Percentiles rank a stretch among this genome's conserved stretches.
phyloP scores from a whole-genome alignment of 768 basidiomycete species.

The Naganishia onofrii region DNA sequence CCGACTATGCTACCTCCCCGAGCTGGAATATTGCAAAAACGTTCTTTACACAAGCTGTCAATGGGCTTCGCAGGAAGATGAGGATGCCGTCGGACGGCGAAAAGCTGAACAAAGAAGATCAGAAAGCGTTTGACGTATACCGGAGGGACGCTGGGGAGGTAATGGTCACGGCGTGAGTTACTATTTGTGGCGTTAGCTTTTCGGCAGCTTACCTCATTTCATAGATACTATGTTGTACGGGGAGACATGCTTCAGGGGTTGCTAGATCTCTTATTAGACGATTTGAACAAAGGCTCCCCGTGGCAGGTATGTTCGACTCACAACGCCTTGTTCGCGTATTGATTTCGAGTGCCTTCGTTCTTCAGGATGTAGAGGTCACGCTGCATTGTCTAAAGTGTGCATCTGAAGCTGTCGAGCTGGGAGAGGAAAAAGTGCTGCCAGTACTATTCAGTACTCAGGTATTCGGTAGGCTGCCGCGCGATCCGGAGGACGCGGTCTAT shows the following conservation, averaged over 20 bases:
- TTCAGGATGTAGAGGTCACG: slow-evolving; percentile 77
- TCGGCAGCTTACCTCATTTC: neutral
- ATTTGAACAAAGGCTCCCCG: slow-evolving; percentile 53
- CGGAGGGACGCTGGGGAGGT: slow-evolving; percentile 51
- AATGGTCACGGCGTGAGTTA: slow-evolving; percentile 48
- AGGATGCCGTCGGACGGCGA: slow-evolving; percentile 60
- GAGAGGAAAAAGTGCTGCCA: slow-evolving; percentile 54
- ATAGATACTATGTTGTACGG: slow-evolving; percentile 73
- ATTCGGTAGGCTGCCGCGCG: slow-evolving; percentile 61
- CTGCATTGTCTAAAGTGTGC: slow-evolving; percentile 81
- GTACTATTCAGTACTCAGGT: slow-evolving; percentile 69
- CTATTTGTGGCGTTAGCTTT: neutral
- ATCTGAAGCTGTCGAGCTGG: slow-evolving; percentile 76
- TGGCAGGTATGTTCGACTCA: slow-evolving; percentile 66
- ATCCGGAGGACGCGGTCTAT: slow-evolving; percentile 63
- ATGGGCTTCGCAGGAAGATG: slow-evolving; percentile 68
- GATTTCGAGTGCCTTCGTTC: slow-evolving; percentile 9
- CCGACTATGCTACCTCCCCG: slow-evolving; percentile 33
- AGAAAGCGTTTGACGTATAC: slow-evolving; percentile 46
- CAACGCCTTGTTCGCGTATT: neutral
- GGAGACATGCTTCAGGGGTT: slow-evolving; percentile 75
- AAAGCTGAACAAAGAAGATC: slow-evolving; percentile 42
- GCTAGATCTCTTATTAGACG: slow-evolving; percentile 62
- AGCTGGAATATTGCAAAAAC: slow-evolving; percentile 60
- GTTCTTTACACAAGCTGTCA: slow-evolving; percentile 75